Evolutionary conservation across 495 filamentous ascomycete genomes (phyloP).

Genomic region (Paragyromitra xinjiangensis): DNA sequence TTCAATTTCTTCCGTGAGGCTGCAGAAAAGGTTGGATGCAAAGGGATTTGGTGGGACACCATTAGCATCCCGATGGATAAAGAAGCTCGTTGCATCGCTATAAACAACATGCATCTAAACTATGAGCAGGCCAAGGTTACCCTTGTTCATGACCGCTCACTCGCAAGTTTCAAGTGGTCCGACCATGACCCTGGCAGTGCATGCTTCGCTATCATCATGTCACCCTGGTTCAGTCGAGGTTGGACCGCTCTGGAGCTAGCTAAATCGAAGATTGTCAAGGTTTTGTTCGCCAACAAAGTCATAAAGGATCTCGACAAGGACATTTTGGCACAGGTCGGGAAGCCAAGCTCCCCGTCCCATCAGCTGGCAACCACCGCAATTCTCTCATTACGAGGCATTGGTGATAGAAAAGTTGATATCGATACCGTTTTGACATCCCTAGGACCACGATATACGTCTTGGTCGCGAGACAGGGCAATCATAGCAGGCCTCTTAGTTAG

Average conservation of each 20-base stretch:
- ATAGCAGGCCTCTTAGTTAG: background rate
- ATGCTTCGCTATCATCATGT: background rate
- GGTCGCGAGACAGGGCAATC: background rate
- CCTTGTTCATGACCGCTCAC: no score
- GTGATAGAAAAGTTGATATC: background rate
- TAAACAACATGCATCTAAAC: no score
- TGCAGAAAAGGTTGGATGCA: no score
- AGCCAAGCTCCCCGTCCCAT: background rate
- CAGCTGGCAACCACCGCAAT: background rate
- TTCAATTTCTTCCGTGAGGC: no score
- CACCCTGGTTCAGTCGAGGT: background rate
- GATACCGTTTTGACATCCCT: background rate
- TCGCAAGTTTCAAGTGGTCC: no score
- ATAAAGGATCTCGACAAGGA: background rate
- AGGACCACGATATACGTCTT: background rate
- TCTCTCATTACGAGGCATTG: background rate
- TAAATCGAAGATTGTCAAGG: background rate
- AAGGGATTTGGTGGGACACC: no score
- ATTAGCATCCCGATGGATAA: no score
- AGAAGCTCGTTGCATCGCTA: no score
- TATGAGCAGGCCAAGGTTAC: no score
- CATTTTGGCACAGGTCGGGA: background rate
- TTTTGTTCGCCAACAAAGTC: background rate
- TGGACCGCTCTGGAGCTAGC: background rate
- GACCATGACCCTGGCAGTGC: background rate